A percentile compares a stretch with the other conserved stretches of the same genome.
phyloP scores from a whole-genome alignment of 805 yeast genomes.

The Kodamaea leandrae region DNA sequence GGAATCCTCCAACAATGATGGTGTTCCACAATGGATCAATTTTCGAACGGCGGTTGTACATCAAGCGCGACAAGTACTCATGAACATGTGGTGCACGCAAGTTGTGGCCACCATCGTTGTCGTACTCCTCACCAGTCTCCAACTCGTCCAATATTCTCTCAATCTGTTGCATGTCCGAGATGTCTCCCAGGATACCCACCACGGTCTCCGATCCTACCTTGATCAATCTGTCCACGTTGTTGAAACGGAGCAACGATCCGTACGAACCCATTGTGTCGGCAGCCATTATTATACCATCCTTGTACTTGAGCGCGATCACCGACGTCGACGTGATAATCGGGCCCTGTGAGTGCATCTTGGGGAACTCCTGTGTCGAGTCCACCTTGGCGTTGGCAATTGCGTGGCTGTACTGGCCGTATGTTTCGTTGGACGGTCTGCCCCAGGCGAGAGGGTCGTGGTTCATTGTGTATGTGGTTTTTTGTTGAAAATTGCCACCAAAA shows the following conservation, averaged over 20 bases:
- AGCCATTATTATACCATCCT: conserved; percentile 88
- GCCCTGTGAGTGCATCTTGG: conserved; percentile 83
- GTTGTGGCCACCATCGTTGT: conserved; percentile 55
- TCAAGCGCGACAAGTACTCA: conserved; percentile 77
- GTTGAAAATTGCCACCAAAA: conserved; percentile 2
- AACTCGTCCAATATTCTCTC: conserved; percentile 73
- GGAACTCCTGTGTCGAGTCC: conserved; percentile 38
- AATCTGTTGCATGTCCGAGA: conserved; percentile 87
- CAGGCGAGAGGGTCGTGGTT: conserved; percentile 92
- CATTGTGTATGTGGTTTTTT: conserved; percentile 61
- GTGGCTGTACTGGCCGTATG: conserved; percentile 78
- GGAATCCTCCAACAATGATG: conserved; percentile 83
- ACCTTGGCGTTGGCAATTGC: conserved; percentile 64
- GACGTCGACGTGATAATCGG: conserved; percentile 97
- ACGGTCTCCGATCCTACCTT: conserved; percentile 82
- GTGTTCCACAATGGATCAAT: conserved; percentile 98
- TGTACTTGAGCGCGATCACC: conserved; percentile 85
- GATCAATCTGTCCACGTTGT: conserved; percentile 78
- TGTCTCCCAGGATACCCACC: conserved; percentile 93
- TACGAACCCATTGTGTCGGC: conserved; percentile 92
- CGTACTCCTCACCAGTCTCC: conserved; percentile 74
- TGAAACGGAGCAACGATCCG: conserved; percentile 88
- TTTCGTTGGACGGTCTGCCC: conserved; percentile 89
- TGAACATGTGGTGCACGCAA: conserved; percentile 85
- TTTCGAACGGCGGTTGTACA: conserved; percentile 85